Evolutionary conservation across 1,284 basidiomycete genomes (phyloP), one percentile per base, ranked within the genome.

Genomic region (Blastosporella zonata): DNA sequence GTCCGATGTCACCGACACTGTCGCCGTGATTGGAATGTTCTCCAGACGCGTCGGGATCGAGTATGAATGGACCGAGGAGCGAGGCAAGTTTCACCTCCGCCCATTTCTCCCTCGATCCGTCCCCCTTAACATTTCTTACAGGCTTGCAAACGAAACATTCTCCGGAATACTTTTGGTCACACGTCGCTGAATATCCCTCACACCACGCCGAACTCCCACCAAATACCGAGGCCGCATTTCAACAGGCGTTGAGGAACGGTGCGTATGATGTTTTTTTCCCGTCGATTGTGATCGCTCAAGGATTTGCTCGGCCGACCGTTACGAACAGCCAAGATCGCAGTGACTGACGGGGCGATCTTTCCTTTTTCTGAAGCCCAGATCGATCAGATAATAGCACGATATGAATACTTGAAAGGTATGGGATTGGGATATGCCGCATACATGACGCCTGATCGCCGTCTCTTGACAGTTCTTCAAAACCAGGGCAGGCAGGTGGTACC

Each of bases 301-400:
- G 28, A 18, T 22, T 15, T 9, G 6, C 18, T 18, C 18, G 20
- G 6, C 6, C 6, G 2, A 6, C 43, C 34, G 15, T 2, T 2
- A 34, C 15, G 40, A 29, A 45, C 52, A 69, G 67, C 67, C 15
- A 62, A 59, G 47, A 27, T 49, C 15, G 58, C 63, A 21, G 53
- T 67, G 41, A 49, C 55, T 41, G 56, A 57, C 29, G 67, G 68
- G 21, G 55, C 52, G 23, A 47, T 62, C 13, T 69, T 67, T 47
- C 67, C 67, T n/a, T 68, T 69, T 49, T 61, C 67, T 36, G 61
- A 56, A 40, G 34, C 36, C 12, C 66, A 70, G 52, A 64, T 71
- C 46, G 64, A 67, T 55, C 61, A 63, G 50, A 66, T 70, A 50
- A 64, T 64, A 34, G 56, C 57, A 25, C 60, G 63, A 53, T 72